A percentile compares a stretch with the other conserved stretches of the same genome.
These are phyloP conservation scores for Saccharomycopsis javanensis DNA, from an alignment of 805 yeast genomes.

Conservation along the genomic window DNA sequence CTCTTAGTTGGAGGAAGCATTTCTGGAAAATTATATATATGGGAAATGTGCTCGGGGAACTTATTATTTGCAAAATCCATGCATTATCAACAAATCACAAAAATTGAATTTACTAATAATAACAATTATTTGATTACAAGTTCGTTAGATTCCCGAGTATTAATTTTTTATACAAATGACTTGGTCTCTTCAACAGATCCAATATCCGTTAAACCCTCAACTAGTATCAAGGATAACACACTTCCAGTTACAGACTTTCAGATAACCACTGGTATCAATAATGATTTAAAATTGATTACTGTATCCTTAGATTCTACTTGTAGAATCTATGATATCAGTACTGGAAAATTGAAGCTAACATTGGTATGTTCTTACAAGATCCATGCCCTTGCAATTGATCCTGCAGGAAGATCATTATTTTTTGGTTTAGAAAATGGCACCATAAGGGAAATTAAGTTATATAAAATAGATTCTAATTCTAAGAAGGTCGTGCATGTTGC, in stretches of 20 bases:
- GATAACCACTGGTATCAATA: conserved; percentile 38
- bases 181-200: conserved; percentile 32
- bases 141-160: conserved; percentile 73
- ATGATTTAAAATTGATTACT: conserved; percentile 58
- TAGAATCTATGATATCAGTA: conserved; percentile 55
- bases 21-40: conserved; percentile 69
- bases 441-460: conserved; percentile 48
- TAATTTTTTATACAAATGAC: conserved; percentile 64
- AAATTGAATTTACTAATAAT: conserved; percentile 49
- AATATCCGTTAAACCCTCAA: conserved; percentile 42
- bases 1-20: conserved; percentile 63
- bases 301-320: conserved; percentile 68
- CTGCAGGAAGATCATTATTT: conserved; percentile 67
- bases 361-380: conserved; percentile 57
- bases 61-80: conserved; percentile 57
- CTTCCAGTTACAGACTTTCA: conserved; percentile 34
- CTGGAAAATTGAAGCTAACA: conserved; percentile 45
- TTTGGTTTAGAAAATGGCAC: conserved; percentile 59
- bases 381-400: conserved; percentile 55
- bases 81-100: conserved; percentile 71
- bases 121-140: conserved; percentile 61
- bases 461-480: conserved; percentile 23
- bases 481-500: conserved; percentile 18
- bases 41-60: conserved; percentile 78
- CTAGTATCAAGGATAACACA: conserved; percentile 52